These are phyloP conservation scores for Fusarium oligoseptatum DNA, from an alignment of 2,329 filamentous ascomycete species.

Conservation along the genomic window DNA sequence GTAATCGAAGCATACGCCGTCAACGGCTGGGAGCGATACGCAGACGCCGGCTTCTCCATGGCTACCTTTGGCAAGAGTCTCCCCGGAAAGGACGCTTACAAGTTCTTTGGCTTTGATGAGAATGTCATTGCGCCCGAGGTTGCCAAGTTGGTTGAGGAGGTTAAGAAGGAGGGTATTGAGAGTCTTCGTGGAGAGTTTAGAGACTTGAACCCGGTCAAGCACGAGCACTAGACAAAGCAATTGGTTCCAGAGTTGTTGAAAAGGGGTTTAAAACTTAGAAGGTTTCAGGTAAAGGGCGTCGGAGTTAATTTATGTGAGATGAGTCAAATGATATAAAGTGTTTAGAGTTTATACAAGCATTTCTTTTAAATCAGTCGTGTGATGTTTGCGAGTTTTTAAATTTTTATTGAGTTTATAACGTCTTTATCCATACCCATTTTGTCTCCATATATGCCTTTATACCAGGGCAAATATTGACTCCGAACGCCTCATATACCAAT, in stretches of 20 bases:
- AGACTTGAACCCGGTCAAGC: constrained; percentile 45
- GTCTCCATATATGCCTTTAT: too few relatives aligned
- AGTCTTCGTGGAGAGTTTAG: constrained; percentile 50
- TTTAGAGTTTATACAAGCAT: constrained; percentile 23
- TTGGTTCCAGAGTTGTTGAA: neutral
- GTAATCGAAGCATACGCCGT: constrained; percentile 72
- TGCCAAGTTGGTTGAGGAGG: constrained; percentile 48
- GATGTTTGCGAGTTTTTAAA: neutral
- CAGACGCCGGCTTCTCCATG: constrained; percentile 68
- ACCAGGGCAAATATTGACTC: neutral
- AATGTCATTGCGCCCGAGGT: constrained; percentile 56
- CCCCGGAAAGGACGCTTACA: constrained; percentile 67
- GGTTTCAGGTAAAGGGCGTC: constrained; percentile 2
- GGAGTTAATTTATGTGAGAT: constrained; percentile 24
- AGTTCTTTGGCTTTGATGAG: constrained; percentile 68
- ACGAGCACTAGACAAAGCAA: constrained; percentile 30
- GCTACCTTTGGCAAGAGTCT: constrained; percentile 68
- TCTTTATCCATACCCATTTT: neutral
- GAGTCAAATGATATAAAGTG: constrained; percentile 11
- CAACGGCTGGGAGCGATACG: constrained; percentile 72
- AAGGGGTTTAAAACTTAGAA: constrained; percentile 15
- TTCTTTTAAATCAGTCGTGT: neutral
- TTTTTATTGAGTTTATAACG: neutral
- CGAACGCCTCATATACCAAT: neutral
- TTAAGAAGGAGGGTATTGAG: constrained; percentile 48